Evolutionary conservation across 2,329 filamentous ascomycete species (phyloP).

Genomic region (Karstenula rhodostoma): DNA sequence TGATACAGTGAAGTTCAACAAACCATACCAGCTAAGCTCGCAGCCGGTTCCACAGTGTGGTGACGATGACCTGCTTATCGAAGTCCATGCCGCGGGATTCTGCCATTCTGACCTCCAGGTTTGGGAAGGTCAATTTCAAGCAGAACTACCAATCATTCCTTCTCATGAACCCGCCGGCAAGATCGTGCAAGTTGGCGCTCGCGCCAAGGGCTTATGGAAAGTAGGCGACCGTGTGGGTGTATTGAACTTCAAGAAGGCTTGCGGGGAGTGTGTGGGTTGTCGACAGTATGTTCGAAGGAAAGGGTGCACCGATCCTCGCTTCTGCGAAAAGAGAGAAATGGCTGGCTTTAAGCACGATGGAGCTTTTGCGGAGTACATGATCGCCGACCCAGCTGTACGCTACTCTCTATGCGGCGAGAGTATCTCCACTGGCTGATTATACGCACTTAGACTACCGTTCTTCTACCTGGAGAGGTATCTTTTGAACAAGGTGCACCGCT

Average conservation of each 20-base stretch:
- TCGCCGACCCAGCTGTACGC: conserved; percentile 35
- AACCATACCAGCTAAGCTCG: conserved; percentile 27
- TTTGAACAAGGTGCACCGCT: conserved; percentile 43
- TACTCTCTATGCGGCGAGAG: background rate
- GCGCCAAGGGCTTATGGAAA: conserved; percentile 37
- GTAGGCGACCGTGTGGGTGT: conserved; percentile 42
- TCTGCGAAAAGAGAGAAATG: conserved; percentile 38
- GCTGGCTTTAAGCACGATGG: conserved; percentile 43
- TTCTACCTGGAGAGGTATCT: conserved; percentile 30
- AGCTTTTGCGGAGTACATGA: conserved; percentile 44
- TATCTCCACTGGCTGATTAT: background rate
- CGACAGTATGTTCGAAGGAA: conserved; percentile 23
- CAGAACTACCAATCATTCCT: conserved; percentile 38
- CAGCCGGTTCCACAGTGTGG: conserved; percentile 27
- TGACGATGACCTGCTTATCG: conserved; percentile 30
- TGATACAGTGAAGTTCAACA: conserved; percentile 21
- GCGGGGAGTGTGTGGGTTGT: conserved; percentile 31
- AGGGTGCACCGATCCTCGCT: conserved; percentile 32
- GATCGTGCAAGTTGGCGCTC: conserved; percentile 35
- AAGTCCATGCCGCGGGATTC: conserved; percentile 36
- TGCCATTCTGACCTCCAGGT: conserved; percentile 42
- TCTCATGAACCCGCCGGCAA: conserved; percentile 47
- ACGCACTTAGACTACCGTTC: conserved; percentile 26
- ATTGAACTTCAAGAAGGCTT: conserved; percentile 38
- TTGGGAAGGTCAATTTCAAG: conserved; percentile 30